Evolutionary conservation across 2,329 filamentous ascomycete genomes (phyloP), one percentile per base, ranked within the genome.

Genomic region (Xylaria sp.): DNA sequence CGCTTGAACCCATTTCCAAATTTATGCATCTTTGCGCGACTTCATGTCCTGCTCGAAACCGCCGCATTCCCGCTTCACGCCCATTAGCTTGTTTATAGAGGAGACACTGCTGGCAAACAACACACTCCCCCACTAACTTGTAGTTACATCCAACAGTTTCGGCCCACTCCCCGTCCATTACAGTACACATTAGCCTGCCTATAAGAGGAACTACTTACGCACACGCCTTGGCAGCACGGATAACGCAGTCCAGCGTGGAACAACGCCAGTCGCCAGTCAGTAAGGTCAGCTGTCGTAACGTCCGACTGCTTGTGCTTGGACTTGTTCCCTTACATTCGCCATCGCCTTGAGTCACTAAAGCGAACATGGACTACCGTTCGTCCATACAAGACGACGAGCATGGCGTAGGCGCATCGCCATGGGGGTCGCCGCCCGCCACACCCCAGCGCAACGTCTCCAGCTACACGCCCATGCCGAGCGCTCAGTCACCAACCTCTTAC

Each of bases 351-450:
- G 68, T 39, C 34, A 30, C 23, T 30, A 5, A 30, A 30, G 23
- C 59, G 65, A 69, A 69, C 65, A 85, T 85, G 83, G 83, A 85
- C 73, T 85, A 85, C 72, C 80, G 79, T 71, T 72, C 81, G 63
- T 79, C 81, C 11, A 81, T 84, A 66, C 69, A 78, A 69, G 82
- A 85, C 66, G 74, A 75, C 55, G 83, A 85, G 51, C 78, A 84
- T 64, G 76, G 79, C 16, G 75, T 73, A 51, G 80, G 76, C 59
- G 76, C 75, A 61, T 84, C 82, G 37, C 82, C 83, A 1, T 85
- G 83, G 82, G 82, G 80, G 11, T 79, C 76, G 37, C 82, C 82
- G 4, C 74, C 75, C 23, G 75, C 78, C 13, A 82, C 82, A 18
- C 81, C 82, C 35, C 74, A 75, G 59, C 76, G 76, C 65, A 76